phyloP scores from a whole-genome alignment of 2,329 filamentous ascomycete genomes.

The Dissoconium aciculare region DNA sequence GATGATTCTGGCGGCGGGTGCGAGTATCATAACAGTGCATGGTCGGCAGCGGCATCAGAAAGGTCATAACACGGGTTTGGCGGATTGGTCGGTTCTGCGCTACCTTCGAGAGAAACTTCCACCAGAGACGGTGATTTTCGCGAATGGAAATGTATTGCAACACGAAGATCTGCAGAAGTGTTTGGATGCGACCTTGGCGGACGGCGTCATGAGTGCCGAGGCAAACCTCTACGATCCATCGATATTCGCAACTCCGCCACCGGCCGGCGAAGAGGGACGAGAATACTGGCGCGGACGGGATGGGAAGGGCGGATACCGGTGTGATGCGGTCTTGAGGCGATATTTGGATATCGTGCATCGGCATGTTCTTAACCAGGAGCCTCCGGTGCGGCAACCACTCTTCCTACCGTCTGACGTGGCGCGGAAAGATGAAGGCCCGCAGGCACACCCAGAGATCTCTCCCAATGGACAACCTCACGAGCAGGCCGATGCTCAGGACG shows the following conservation, averaged over 20 bases:
- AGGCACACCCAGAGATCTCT: constrained; percentile 3
- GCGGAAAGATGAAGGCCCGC: constrained; percentile 21
- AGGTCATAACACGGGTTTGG: constrained; percentile 82
- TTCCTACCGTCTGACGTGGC: constrained; percentile 48
- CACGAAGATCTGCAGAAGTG: constrained; percentile 63
- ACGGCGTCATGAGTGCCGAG: constrained; percentile 92
- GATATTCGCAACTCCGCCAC: constrained; percentile 60
- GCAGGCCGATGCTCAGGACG: constrained; percentile 17
- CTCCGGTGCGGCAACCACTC: constrained; percentile 54
- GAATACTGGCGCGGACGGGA: constrained; percentile 78
- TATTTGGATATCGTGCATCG: constrained; percentile 84
- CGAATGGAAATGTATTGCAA: constrained; percentile 86
- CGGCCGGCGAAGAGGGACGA: constrained; percentile 48
- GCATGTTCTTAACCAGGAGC: constrained; percentile 52
- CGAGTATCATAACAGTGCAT: constrained; percentile 87
- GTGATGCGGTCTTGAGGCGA: constrained; percentile 73
- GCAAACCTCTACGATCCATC: constrained; percentile 84
- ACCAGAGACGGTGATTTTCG: constrained; percentile 80
- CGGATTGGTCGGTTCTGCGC: constrained; percentile 77
- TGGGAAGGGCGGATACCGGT: constrained; percentile 68
- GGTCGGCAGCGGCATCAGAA: constrained; percentile 83
- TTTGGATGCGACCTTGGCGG: constrained; percentile 68
- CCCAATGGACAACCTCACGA: constrained; percentile 1
- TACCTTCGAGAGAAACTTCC: constrained; percentile 74
- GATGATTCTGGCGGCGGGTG: constrained; percentile 73